Conservation (phyloP, 768 basidiomycete genomes). For the Fomitopsis pulvina region DNA sequence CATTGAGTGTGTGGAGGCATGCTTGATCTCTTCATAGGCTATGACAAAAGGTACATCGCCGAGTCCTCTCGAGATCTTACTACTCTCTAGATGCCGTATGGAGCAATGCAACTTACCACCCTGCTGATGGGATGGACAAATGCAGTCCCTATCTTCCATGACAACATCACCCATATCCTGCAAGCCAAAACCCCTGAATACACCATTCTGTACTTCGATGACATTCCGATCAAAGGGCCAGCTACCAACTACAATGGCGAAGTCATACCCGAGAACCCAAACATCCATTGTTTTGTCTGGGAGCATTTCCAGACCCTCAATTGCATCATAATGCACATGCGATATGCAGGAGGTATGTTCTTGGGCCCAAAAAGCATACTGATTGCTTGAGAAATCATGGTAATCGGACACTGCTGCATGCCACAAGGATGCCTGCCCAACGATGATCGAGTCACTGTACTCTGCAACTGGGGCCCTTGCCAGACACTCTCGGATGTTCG, state of each 20-base stretch:
- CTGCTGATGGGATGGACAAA: conserved; percentile 1
- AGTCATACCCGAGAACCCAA: conserved; percentile 28
- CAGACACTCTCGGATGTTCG: conserved; percentile 17
- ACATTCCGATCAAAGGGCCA: conserved; percentile 30
- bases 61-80: conserved; percentile 31
- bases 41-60: conserved; percentile 26
- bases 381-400: conserved; percentile 18
- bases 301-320: conserved; percentile 32
- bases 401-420: conserved; percentile 34
- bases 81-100: conserved; percentile 23
- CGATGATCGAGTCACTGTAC: conserved; percentile 11
- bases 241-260: conserved; percentile 27
- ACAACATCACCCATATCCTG: conserved; percentile 17
- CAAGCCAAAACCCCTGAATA: conserved; percentile 31
- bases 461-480: conserved; percentile 17
- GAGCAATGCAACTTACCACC: neutral
- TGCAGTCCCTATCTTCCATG: neutral
- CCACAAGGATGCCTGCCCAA: conserved; percentile 27
- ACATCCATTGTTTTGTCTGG: conserved; percentile 33
- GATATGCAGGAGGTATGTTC: conserved; percentile 31
- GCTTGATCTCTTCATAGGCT: conserved; percentile 24
- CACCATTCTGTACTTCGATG: conserved; percentile 33
- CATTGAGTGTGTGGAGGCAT: conserved; percentile 15
- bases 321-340: conserved; percentile 29
- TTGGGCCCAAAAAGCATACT: conserved; percentile 30